These are phyloP conservation scores for Talaromyces sp. DNA, from an alignment of 2,329 filamentous ascomycete species.

Conservation along the genomic window DNA sequence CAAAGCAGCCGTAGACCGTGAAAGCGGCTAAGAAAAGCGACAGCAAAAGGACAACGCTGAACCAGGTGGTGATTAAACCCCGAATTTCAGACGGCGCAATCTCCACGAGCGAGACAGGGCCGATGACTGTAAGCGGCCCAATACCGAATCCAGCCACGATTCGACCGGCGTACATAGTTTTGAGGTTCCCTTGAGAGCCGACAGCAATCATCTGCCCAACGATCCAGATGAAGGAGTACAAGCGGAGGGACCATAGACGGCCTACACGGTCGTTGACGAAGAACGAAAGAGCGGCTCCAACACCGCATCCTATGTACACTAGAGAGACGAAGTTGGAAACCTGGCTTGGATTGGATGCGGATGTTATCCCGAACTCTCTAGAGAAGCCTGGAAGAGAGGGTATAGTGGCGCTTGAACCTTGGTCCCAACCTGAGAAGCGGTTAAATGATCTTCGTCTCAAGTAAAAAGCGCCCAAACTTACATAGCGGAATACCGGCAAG, in stretches of 20 bases:
- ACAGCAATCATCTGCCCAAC: slow-evolving; percentile 25
- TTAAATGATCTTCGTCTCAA: background rate
- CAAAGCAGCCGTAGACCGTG: slow-evolving; percentile 34
- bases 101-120: slow-evolving; percentile 40
- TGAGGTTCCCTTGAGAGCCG: slow-evolving; percentile 20
- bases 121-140: slow-evolving; percentile 38
- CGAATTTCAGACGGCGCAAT: slow-evolving; percentile 41
- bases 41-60: slow-evolving; percentile 37
- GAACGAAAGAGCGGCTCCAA: slow-evolving; percentile 34
- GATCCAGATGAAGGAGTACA: slow-evolving; percentile 34
- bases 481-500: slow-evolving; percentile 13
- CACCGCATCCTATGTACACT: slow-evolving; percentile 32
- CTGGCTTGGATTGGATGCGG: slow-evolving; percentile 25
- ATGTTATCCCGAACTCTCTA: slow-evolving; percentile 32
- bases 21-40: slow-evolving; percentile 33
- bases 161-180: slow-evolving; percentile 35
- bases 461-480: background rate
- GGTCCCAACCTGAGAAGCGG: slow-evolving; percentile 14
- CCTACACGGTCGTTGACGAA: slow-evolving; percentile 42
- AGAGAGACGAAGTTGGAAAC: slow-evolving; percentile 40
- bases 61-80: slow-evolving; percentile 39
- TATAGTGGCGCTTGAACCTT: slow-evolving; percentile 26
- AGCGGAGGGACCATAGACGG: slow-evolving; percentile 38
- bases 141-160: slow-evolving; percentile 40
- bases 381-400: slow-evolving; percentile 35